Base-by-base conservation (phyloP, 495 filamentous ascomycete species). In the Neurospora hispaniola region DNA sequence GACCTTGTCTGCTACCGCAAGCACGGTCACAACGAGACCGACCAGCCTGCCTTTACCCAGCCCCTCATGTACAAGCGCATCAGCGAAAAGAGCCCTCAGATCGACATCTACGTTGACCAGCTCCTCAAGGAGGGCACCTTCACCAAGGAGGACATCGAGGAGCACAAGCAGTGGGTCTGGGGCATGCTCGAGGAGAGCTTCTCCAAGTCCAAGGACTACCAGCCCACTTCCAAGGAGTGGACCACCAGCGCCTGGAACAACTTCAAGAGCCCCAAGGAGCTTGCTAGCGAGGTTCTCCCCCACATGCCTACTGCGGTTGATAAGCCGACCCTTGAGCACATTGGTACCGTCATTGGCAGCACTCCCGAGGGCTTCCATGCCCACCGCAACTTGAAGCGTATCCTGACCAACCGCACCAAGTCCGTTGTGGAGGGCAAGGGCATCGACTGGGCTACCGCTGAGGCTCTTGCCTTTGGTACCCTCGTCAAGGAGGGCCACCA, bases 161-260 rank as follows among this genome's bases (percentile, higher is more conserved):
- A 99, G 86, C 96, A 99, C 88, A 97, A 96, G 86, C 92, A 96
- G 82, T 99, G 96, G 96, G 96, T 98, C 70, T 99, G 96, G 96
- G 93, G 93, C 75, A 98, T 98, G 95, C 85, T 99, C 62, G 93
- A 94, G 78, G 94, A 97, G 80, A 97, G 93, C 85, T 99, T 98
- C 82, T 88, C 94, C 75, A 92, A 95, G 80, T 96, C 93, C 84
- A 98, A 94, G 84, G 95, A 99, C 79, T 99, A 99, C 82, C 92
- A 97, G 84, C 94, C 96, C 27, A 95, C 91, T 48, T 90, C 95
- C 72, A 97, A 97, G 84, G 96, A 99, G 83, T 99, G 96, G 96
- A 89, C 97, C 75, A 97, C 96, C 7, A 97, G 94, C 70, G 96
- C 96, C 72, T 99, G 96, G 96, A 97, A 99, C 84, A 94, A 87